Base-by-base conservation (phyloP, 257 asterid species). In the Gentiana dahurica region DNA sequence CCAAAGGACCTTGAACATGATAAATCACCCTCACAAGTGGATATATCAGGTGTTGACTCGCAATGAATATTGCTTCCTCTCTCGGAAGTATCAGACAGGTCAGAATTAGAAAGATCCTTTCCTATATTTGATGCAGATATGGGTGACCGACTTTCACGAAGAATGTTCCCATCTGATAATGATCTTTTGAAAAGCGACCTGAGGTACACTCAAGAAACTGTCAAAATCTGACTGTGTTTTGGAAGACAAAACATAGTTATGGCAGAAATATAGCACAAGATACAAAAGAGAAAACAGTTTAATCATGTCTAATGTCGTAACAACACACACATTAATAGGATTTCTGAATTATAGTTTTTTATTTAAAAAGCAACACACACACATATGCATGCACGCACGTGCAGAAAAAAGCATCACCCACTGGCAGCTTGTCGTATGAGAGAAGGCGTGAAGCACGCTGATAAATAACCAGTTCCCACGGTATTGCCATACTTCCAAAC, bases 131-230 rank as follows among this genome's bases (percentile, higher is more conserved):
- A 62, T 37, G 78, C 57, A 46, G 94, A 65, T 36, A 72, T 36
- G 66, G 88, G 79, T 13, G 78, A 77, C 65, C 6, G 71, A 57
- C 78, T 75, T 75, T 70, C 85, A 57, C 75, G 90, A 64, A 82
- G 86, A 67, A 89, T 79, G 64, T 80, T 84, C 62, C 97, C 95
- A 79, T 86, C 97, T 6, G 95, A 89, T 77, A 79, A 80, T 52
- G 95, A 89, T 80, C 95, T 77, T 69, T 80, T 82, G 74, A 81
- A 79, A 60, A 65, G 62, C 37, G 80, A 75, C 77, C 95, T 86
- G 66, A 70, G 59, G 4, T 49, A 79, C 45, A 64, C 51, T 71
- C 58, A 65, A 49, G 47, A 67, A 24, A 65, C 63, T 32, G 43
- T 52, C 33, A 43, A 66, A 61, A 61, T 52, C 73, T 65, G 60